Conservation (phyloP, 148 eudicot species). For the Tetragonia tetragonoides region DNA sequence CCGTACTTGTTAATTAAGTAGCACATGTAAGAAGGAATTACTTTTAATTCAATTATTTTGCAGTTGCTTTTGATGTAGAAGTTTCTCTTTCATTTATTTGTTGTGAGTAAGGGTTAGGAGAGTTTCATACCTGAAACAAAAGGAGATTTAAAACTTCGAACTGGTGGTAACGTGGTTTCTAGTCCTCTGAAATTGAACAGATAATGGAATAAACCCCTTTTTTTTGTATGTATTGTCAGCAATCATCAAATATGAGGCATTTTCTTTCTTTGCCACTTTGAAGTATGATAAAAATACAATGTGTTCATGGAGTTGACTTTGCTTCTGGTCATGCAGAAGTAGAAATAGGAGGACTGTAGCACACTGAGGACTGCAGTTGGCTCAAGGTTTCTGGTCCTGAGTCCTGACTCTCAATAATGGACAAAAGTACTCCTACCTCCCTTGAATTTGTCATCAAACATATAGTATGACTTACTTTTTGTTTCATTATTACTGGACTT, state of each 20-base stretch:
- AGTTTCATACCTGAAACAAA: not conserved
- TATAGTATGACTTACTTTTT: not conserved
- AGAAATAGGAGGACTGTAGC: constrained; percentile 8
- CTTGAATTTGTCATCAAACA: not conserved
- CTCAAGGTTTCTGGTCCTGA: constrained; percentile 9
- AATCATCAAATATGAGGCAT: not conserved
- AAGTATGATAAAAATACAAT: not conserved
- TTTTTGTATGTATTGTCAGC: not conserved
- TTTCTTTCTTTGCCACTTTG: not conserved
- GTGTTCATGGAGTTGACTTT: not conserved
- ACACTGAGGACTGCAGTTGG: not conserved
- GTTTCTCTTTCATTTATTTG: not conserved
- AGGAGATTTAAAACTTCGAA: not conserved
- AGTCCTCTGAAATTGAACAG: not conserved
- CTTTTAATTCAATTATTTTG: not conserved
- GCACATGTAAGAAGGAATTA: not conserved
- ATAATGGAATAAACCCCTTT: not conserved
- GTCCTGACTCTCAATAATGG: constrained; percentile 17
- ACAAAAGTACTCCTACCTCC: constrained; percentile 11
- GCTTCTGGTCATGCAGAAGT: constrained; percentile 9
- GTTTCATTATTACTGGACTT: not conserved
- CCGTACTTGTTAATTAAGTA: not conserved
- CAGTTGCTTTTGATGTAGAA: not conserved
- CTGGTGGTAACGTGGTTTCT: not conserved
- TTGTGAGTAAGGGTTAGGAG: not conserved